Evolutionary conservation across 2,329 filamentous ascomycete species (phyloP).

Genomic region (Xylariaceae sp.): DNA sequence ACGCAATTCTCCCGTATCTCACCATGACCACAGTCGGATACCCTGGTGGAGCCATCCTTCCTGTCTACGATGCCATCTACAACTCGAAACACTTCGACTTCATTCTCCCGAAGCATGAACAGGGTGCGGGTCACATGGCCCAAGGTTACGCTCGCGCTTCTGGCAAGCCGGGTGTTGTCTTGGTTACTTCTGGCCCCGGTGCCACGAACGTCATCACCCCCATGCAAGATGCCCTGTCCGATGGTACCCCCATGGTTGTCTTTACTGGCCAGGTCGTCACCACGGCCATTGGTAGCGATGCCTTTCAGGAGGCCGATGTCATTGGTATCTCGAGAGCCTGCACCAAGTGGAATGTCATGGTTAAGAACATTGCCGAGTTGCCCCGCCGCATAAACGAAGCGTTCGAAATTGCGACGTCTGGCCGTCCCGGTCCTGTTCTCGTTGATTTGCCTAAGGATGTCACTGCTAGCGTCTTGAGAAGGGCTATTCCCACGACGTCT

Average conservation of each 20-base stretch:
- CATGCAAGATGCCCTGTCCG: conserved; percentile 91
- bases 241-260: conserved; percentile 93
- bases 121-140: conserved; percentile 97
- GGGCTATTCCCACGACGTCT: conserved; percentile 72
- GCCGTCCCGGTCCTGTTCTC: conserved; percentile 87
- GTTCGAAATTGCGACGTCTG: conserved; percentile 94
- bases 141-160: conserved; percentile 93
- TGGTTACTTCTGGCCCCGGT: conserved; percentile 94
- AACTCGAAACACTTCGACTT: conserved; percentile 97
- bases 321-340: conserved; percentile 90
- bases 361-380: conserved; percentile 89
- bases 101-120: conserved; percentile 90
- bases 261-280: conserved; percentile 93
- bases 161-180: conserved; percentile 88
- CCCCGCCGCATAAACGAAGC: conserved; percentile 94
- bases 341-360: conserved; percentile 99
- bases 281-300: conserved; percentile 84
- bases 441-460: conserved; percentile 97
- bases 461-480: conserved; percentile 75
- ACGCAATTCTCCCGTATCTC: conserved; percentile 5
- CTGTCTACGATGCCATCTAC: conserved; percentile 98
- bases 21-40: conserved; percentile 61
- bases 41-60: conserved; percentile 91
- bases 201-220: conserved; percentile 96
- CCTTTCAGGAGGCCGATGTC: conserved; percentile 95